These are phyloP conservation scores for Sarocladium strictum DNA, from an alignment of 2,329 filamentous ascomycete genomes.

Conservation along the genomic window DNA sequence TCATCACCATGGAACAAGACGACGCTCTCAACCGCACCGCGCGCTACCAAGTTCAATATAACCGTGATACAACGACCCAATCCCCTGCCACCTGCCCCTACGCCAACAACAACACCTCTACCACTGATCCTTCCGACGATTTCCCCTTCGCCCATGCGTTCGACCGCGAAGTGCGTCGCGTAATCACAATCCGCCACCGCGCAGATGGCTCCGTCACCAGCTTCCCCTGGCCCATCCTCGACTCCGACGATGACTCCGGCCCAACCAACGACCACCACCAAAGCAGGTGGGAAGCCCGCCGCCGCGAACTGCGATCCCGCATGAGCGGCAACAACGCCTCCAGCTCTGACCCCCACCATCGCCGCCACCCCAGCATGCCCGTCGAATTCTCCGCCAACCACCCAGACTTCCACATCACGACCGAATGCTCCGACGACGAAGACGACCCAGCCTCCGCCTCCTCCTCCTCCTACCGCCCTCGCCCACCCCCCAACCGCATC, in stretches of 20 bases:
- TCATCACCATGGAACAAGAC: constrained; percentile 79
- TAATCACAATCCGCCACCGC: constrained; percentile 1
- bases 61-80: constrained; percentile 13
- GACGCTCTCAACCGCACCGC: constrained; percentile 68
- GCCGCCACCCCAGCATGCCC: constrained; percentile 48
- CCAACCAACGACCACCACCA: not conserved
- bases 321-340: not conserved
- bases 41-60: constrained; percentile 68
- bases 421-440: constrained; percentile 56
- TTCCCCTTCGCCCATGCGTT: constrained; percentile 31
- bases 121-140: not conserved
- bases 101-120: not conserved
- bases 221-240: constrained; percentile 2
- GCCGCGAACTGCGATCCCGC: not conserved
- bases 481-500: constrained; percentile 45
- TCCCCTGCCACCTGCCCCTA: constrained; percentile 5
- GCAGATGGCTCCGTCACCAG: not conserved
- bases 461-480: constrained; percentile 14
- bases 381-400: constrained; percentile 44
- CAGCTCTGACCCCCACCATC: not conserved
- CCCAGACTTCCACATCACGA: constrained; percentile 49
- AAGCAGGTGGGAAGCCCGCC: not conserved
- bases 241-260: constrained; percentile 35
- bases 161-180: constrained; percentile 16
- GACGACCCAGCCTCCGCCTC: constrained; percentile 29